A percentile compares a stretch with the other conserved stretches of the same genome.
Conservation (phyloP, 2,329 filamentous ascomycete species). For the Mollisiaceae sp. region DNA sequence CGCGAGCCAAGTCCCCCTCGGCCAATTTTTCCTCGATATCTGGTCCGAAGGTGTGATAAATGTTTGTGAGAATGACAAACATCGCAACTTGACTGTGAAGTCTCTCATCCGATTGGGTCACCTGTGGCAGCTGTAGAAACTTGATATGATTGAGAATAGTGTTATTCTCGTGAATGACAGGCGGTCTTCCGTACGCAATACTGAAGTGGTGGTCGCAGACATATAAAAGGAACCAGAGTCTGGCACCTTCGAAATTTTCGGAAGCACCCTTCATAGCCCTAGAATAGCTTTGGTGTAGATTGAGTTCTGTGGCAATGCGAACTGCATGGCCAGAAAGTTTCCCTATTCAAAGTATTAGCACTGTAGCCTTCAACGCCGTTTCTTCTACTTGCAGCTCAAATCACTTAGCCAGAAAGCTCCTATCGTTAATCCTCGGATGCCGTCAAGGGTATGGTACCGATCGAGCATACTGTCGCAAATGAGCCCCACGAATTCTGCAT, state of each 20-base stretch:
- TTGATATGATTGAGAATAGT: slow-evolving; percentile 62
- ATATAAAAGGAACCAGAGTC: slow-evolving; percentile 68
- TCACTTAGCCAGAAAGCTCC: slow-evolving; percentile 69
- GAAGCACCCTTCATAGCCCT: slow-evolving; percentile 53
- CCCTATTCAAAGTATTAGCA: slow-evolving; percentile 51
- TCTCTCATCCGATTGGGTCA: slow-evolving; percentile 59
- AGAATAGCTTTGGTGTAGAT: slow-evolving; percentile 58
- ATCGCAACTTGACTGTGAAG: slow-evolving; percentile 64
- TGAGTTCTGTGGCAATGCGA: slow-evolving; percentile 61
- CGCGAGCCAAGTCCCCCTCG: slow-evolving; percentile 44
- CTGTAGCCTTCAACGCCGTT: too few species aligned
- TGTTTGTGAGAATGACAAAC: slow-evolving; percentile 64
- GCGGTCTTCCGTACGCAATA: slow-evolving; percentile 66
- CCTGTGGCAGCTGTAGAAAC: slow-evolving; percentile 55
- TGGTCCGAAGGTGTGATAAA: slow-evolving; percentile 61
- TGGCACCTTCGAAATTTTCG: slow-evolving; percentile 58
- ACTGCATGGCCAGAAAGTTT: slow-evolving; percentile 64
- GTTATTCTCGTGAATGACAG: slow-evolving; percentile 62
- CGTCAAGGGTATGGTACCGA: slow-evolving; percentile 61
- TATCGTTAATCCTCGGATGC: slow-evolving; percentile 63
- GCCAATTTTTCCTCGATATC: slow-evolving; percentile 56
- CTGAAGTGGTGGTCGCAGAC: slow-evolving; percentile 71
- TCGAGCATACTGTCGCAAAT: slow-evolving; percentile 63
- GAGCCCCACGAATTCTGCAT: slow-evolving; percentile 60
- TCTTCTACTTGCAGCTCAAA: slow-evolving; percentile 42